phyloP scores from a whole-genome alignment of 2,329 filamentous ascomycete genomes.

The Ophiostoma triangulosporum region DNA sequence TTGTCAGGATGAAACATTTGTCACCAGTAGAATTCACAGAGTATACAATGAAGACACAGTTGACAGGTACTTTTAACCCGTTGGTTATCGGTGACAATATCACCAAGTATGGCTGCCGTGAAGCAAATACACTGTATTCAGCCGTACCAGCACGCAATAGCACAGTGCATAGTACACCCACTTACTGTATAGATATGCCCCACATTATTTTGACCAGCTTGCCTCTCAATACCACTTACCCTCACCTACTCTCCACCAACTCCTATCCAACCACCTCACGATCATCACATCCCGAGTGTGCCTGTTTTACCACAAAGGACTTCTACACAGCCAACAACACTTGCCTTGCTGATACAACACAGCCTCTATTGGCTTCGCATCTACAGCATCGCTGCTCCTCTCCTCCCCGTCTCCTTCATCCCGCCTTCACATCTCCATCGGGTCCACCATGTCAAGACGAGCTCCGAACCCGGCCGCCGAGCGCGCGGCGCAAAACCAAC shows the following conservation, averaged over 20 bases:
- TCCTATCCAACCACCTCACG: background rate
- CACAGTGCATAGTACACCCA: background rate
- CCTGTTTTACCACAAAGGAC: background rate
- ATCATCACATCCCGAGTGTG: background rate
- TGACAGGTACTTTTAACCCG: too few relatives aligned
- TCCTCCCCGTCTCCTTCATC: background rate
- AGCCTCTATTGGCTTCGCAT: background rate
- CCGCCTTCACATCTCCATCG: background rate
- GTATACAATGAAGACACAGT: too few relatives aligned
- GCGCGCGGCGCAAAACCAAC: conserved; percentile 82
- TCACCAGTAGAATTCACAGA: too few relatives aligned
- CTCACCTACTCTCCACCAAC: background rate
- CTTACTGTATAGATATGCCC: background rate
- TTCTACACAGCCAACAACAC: background rate
- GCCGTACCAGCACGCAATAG: too few relatives aligned
- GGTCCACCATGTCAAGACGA: conserved; percentile 61
- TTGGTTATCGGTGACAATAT: too few relatives aligned
- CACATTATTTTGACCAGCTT: background rate
- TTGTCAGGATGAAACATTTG: too few relatives aligned
- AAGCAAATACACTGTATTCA: background rate
- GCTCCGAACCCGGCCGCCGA: conserved; percentile 67
- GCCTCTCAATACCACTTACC: background rate
- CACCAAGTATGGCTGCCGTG: too few relatives aligned
- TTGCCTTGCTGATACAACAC: background rate
- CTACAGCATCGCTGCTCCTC: background rate